Conservation (phyloP, 176 grass and related monocot species). For the Bothriochloa decipiens region DNA sequence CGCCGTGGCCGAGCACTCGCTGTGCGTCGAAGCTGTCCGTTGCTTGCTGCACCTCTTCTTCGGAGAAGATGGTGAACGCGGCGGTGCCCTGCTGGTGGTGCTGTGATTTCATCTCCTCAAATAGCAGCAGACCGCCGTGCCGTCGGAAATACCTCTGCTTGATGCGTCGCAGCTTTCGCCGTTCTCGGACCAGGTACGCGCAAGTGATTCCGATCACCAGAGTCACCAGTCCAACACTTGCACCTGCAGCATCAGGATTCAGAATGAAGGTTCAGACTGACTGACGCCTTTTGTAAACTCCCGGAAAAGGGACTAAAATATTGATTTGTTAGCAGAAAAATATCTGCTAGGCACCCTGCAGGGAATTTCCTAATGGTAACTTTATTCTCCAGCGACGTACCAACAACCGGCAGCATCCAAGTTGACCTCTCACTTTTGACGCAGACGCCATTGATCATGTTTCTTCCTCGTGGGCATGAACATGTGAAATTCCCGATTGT, state of each 20-base stretch:
- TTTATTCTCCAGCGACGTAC: background rate
- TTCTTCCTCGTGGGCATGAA: background rate
- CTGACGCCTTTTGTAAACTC: background rate
- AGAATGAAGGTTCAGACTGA: background rate
- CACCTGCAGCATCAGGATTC: background rate
- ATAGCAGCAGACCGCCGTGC: background rate
- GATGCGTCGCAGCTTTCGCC: background rate
- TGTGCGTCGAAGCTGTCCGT: background rate
- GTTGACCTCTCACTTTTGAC: constrained; percentile 1
- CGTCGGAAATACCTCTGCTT: background rate
- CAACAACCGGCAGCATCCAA: constrained; percentile 1
- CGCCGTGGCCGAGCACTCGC: background rate
- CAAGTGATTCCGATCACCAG: background rate
- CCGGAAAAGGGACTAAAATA: too few species aligned
- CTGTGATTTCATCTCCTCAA: constrained; percentile 3
- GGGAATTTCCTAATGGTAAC: background rate
- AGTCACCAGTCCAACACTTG: background rate
- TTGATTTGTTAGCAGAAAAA: background rate
- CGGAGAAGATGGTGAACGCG: background rate
- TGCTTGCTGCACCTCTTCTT: background rate
- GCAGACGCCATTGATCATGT: background rate
- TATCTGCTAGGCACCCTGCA: too few species aligned
- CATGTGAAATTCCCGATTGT: background rate
- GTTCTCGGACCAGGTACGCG: background rate
- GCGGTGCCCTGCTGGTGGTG: background rate